A percentile compares a stretch with the other conserved stretches of the same genome.
Evolutionary conservation across 805 yeast genomes (phyloP).

Genomic region (Myxozyma mucilagina): DNA sequence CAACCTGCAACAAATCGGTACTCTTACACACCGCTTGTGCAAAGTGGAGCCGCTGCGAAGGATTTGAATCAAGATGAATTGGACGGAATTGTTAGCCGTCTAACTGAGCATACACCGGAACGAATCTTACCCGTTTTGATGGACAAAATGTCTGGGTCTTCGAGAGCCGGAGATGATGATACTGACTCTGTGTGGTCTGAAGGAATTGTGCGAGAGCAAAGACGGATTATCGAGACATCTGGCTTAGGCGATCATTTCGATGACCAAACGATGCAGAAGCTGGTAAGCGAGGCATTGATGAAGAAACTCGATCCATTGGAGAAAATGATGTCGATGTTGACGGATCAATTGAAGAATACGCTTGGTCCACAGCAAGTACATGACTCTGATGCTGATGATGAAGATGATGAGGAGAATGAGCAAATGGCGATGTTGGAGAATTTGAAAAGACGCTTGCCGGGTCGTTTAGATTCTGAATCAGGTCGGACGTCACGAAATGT

Average conservation of each 20-base stretch:
- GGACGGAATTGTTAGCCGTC: slow-evolving; percentile 24
- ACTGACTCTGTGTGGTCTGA: slow-evolving; percentile 22
- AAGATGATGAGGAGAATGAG: slow-evolving; percentile 14
- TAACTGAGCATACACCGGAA: slow-evolving; percentile 18
- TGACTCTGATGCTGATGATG: slow-evolving; percentile 19
- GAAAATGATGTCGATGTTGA: slow-evolving; percentile 16
- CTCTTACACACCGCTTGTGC: slow-evolving; percentile 26
- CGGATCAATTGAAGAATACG: slow-evolving; percentile 24
- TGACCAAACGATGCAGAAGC: slow-evolving; percentile 10
- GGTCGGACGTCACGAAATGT: slow-evolving; percentile 4
- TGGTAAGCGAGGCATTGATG: slow-evolving; percentile 20
- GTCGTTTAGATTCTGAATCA: neutral
- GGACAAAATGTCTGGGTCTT: neutral
- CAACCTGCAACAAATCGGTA: neutral
- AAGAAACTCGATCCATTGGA: slow-evolving; percentile 23
- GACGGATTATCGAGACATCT: slow-evolving; percentile 11
- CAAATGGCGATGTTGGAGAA: neutral
- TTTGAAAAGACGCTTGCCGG: neutral
- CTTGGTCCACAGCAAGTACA: neutral
- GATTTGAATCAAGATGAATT: slow-evolving; percentile 20
- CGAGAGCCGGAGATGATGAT: slow-evolving; percentile 11
- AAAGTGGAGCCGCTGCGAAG: slow-evolving; percentile 21
- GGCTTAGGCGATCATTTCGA: slow-evolving; percentile 1
- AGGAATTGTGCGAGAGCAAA: neutral
- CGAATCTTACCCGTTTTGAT: neutral